Conservation (phyloP, 164 flowering plant species). For the Magnolia officinalis region DNA sequence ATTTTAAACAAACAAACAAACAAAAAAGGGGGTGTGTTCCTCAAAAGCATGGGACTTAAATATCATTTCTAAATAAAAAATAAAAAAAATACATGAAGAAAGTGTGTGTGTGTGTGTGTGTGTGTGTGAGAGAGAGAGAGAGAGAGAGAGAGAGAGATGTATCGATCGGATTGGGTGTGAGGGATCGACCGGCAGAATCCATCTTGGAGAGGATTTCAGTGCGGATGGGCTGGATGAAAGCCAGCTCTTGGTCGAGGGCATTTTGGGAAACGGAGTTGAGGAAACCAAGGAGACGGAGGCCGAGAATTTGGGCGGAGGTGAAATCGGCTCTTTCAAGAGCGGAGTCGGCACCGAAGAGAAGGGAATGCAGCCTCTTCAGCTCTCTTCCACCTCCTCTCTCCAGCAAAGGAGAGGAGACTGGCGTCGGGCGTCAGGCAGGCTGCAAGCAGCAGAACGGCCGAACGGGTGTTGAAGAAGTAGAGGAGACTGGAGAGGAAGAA, state of each 20-base stretch:
- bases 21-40: too few species aligned
- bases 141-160: background rate
- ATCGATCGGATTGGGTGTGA: slow-evolving; percentile 78
- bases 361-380: slow-evolving; percentile 81
- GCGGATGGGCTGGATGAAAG: slow-evolving; percentile 60
- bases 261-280: slow-evolving; percentile 62
- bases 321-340: slow-evolving; percentile 66
- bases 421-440: too few species aligned
- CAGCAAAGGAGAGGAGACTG: slow-evolving; percentile 28
- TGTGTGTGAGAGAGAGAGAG: too few species aligned
- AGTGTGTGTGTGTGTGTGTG: too few species aligned
- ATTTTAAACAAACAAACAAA: too few species aligned
- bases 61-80: too few species aligned
- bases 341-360: slow-evolving; percentile 66
- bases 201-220: slow-evolving; percentile 51
- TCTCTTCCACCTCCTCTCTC: slow-evolving; percentile 68
- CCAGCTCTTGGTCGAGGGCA: slow-evolving; percentile 57
- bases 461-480: too few species aligned
- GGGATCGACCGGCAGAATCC: slow-evolving; percentile 50
- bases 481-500: too few species aligned
- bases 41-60: too few species aligned
- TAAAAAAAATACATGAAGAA: too few species aligned
- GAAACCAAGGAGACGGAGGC: slow-evolving; percentile 82
- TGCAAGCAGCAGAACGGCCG: too few species aligned
- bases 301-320: slow-evolving; percentile 58